Evolutionary conservation across 1,139 yeast species (phyloP).

Genomic region (Eremothecium cymbalariae): DNA sequence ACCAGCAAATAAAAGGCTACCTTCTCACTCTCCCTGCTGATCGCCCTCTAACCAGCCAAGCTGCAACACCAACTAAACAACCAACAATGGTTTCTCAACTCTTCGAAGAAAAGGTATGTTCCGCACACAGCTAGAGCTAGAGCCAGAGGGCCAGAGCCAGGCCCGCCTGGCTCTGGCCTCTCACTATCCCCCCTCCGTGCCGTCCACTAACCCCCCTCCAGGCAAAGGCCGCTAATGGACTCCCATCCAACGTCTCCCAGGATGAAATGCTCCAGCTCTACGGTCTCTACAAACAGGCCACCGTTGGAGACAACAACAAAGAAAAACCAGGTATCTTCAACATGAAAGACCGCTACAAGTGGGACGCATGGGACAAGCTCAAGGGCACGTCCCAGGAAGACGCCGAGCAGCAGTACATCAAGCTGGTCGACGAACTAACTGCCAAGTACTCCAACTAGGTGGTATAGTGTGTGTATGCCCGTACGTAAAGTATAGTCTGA

Average conservation of each 20-base stretch:
- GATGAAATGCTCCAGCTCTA: slow-evolving; percentile 79
- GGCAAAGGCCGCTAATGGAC: slow-evolving; percentile 75
- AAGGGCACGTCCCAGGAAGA: slow-evolving; percentile 84
- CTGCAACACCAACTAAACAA: neutral
- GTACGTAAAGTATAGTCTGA: no score
- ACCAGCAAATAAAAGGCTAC: neutral
- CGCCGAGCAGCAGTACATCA: slow-evolving; percentile 79
- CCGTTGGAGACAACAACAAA: slow-evolving; percentile 79
- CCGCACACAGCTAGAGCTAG: neutral
- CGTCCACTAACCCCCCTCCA: slow-evolving; percentile 21
- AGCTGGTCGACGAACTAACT: slow-evolving; percentile 58
- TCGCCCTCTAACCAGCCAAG: no score
- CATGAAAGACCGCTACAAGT: slow-evolving; percentile 91
- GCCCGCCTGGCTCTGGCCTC: neutral
- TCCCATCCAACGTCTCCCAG: slow-evolving; percentile 72
- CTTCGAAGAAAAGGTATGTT: slow-evolving; percentile 27
- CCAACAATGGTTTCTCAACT: slow-evolving; percentile 29
- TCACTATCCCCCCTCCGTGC: neutral
- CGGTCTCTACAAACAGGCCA: slow-evolving; percentile 94
- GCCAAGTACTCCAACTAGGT: slow-evolving; percentile 41
- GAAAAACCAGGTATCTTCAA: slow-evolving; percentile 81
- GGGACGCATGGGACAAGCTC: slow-evolving; percentile 91
- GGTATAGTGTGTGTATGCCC: no score
- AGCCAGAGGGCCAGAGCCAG: no score
- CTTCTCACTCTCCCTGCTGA: neutral